Evolutionary conservation across 169 alveolate species (phyloP).

Genomic region (Plasmodium inui): DNA sequence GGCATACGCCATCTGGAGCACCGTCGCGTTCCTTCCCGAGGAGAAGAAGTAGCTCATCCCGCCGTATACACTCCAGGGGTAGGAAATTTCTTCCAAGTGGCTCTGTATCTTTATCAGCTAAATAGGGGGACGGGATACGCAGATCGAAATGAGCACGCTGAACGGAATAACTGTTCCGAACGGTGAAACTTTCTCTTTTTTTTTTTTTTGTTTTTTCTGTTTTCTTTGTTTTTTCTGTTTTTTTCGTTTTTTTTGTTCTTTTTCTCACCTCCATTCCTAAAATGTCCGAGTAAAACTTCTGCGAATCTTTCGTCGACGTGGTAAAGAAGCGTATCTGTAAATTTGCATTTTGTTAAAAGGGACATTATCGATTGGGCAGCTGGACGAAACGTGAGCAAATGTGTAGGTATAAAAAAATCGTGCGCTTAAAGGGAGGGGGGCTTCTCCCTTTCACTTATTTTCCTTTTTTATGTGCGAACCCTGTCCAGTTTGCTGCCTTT

Average conservation of each 20-base stretch:
- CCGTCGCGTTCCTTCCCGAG: slow-evolving; percentile 35
- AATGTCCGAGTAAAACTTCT: slow-evolving; percentile 68
- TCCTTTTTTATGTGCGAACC: background rate
- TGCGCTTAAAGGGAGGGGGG: background rate
- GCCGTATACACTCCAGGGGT: slow-evolving; percentile 73
- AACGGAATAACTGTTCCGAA: background rate
- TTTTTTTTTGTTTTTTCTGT: background rate
- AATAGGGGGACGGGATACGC: background rate
- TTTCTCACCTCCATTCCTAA: slow-evolving; percentile 60
- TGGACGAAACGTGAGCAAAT: background rate
- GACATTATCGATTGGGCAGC: background rate
- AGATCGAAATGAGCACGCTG: background rate
- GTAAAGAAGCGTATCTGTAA: slow-evolving; percentile 66
- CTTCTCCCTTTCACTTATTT: background rate
- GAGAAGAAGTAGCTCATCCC: slow-evolving; percentile 74
- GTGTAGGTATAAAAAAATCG: slow-evolving; percentile 7
- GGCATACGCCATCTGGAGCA: slow-evolving; percentile 64
- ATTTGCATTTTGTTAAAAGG: slow-evolving; percentile 7
- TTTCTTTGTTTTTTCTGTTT: background rate
- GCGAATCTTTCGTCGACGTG: slow-evolving; percentile 70
- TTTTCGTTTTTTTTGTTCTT: background rate
- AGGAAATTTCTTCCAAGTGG: slow-evolving; percentile 70
- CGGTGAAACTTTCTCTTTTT: background rate
- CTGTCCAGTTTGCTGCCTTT: slow-evolving; percentile 32
- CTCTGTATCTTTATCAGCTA: slow-evolving; percentile 70